phyloP scores from a whole-genome alignment of 2,329 filamentous ascomycete genomes.

The Sarocladium strictum region DNA sequence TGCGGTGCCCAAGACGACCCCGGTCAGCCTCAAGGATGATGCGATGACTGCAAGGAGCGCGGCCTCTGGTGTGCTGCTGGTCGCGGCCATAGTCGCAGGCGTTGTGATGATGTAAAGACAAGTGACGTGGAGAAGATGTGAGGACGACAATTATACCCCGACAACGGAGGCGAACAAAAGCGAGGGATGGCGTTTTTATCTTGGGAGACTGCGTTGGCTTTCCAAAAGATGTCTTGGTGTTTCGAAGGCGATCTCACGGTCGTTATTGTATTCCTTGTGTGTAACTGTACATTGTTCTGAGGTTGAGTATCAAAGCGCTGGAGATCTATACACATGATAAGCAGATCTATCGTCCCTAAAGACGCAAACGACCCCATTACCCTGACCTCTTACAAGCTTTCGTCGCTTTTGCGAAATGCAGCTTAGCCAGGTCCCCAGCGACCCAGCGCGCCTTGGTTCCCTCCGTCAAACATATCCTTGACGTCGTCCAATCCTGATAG shows the following conservation, averaged over 20 bases:
- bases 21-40: neutral
- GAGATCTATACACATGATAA: neutral
- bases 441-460: conserved; percentile 44
- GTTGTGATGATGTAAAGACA: neutral
- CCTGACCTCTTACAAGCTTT: neutral
- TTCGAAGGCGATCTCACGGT: too few relatives aligned
- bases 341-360: neutral
- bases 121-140: neutral
- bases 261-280: too few relatives aligned
- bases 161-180: neutral
- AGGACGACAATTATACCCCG: neutral
- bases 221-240: too few relatives aligned
- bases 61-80: neutral
- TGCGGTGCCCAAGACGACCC: neutral
- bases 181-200: neutral
- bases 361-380: neutral
- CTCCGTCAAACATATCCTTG: conserved; percentile 46
- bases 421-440: conserved; percentile 37
- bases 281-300: neutral
- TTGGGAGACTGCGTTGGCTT: too few relatives aligned
- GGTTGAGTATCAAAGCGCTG: neutral
- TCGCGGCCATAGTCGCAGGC: neutral
- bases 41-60: neutral
- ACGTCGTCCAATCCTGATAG: conserved; percentile 53
- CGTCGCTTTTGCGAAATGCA: too few relatives aligned